These are phyloP conservation scores for Scedosporium boydii DNA, from an alignment of 2,329 filamentous ascomycete genomes.

Conservation along the genomic window DNA sequence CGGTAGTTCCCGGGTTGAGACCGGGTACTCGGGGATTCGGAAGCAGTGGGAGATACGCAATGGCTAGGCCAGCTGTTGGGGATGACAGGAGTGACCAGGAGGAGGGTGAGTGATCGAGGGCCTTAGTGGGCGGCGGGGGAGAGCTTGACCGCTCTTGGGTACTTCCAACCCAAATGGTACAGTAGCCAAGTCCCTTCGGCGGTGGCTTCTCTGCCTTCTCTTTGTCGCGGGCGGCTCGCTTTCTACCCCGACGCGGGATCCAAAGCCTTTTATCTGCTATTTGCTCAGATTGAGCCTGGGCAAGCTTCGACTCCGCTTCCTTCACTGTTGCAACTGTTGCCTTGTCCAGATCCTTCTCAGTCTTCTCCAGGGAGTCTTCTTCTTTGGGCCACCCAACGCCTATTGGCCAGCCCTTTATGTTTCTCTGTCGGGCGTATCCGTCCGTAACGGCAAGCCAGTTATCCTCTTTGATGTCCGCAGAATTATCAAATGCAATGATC, in stretches of 20 bases:
- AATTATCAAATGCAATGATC: conserved; percentile 87
- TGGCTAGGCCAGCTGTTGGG: conserved; percentile 73
- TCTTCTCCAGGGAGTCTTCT: conserved; percentile 47
- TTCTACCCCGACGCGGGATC: conserved; percentile 27
- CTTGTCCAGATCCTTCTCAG: conserved; percentile 55
- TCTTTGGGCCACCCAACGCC: conserved; percentile 84
- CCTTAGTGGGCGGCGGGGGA: conserved; percentile 40
- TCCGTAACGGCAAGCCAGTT: conserved; percentile 96
- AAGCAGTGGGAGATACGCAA: conserved; percentile 85
- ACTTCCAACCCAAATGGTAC: conserved; percentile 89
- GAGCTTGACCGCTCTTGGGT: conserved; percentile 60
- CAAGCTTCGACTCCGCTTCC: conserved; percentile 49
- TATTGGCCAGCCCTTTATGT: conserved; percentile 88
- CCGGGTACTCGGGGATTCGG: conserved; percentile 69
- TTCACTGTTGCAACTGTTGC: conserved; percentile 47
- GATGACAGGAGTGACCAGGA: conserved; percentile 48
- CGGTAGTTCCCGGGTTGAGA: conserved; percentile 73
- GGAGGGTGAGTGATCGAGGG: conserved; percentile 47
- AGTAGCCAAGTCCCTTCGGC: conserved; percentile 67
- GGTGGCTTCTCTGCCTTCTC: conserved; percentile 29
- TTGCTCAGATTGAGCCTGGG: conserved; percentile 33
- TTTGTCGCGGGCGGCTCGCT: conserved; percentile 14
- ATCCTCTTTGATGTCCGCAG: conserved; percentile 83
- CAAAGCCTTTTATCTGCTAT: conserved; percentile 49
- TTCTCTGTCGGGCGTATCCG: conserved; percentile 82